Base-by-base conservation (phyloP, 2,329 filamentous ascomycete species). In the Thyridium curvatum region DNA sequence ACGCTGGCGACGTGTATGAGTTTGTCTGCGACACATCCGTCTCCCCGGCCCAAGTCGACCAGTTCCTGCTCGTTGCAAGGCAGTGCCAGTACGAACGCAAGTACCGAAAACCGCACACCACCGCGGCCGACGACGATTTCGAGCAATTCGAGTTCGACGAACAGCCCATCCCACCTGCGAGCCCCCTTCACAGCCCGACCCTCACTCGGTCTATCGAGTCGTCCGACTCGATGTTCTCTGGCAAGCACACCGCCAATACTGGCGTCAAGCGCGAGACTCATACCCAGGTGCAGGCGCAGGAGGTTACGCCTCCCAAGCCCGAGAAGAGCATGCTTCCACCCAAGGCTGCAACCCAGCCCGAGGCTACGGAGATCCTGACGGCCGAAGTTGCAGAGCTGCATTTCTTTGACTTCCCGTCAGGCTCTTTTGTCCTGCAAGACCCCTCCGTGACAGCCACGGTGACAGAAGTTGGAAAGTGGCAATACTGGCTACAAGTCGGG, bases 81-180 rank as follows among this genome's bases (percentile, higher is more conserved):
- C 83, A 96, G 76, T 96, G 93, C 60, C 93, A 98, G 63, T 98
- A 94, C 83, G 93, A 98, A 68, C 79, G 91, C 55, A 97, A 95
- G 62, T 94, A 93, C 61, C 79, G 87, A 46, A 85, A 83, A 54
- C 82, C 79, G 30, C 77, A 87, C 51, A 81, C 87, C 34, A 83
- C 81, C 35, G 93, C 93, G 2, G 88, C 87, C 8, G 82, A 89
- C 41, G 71, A 79, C 45, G 88, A 98, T 46, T 73, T 97, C 4
- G 64, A 78, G 44, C 79, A 94, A 50, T 96, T 98, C 52, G 78
- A 83, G 13, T 97, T 96, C 56, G 65, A 75, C 46, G 74, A 79
- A 52, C 70, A 76, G 29, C 76, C 77, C 8, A 81, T 83, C 40
- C 79, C 79, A 2, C 75, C 74, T 29, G 79, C 79, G 2, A 83